Evolutionary conservation across 2,329 filamentous ascomycete genomes (phyloP).

Genomic region (Hypoxylon sp.): DNA sequence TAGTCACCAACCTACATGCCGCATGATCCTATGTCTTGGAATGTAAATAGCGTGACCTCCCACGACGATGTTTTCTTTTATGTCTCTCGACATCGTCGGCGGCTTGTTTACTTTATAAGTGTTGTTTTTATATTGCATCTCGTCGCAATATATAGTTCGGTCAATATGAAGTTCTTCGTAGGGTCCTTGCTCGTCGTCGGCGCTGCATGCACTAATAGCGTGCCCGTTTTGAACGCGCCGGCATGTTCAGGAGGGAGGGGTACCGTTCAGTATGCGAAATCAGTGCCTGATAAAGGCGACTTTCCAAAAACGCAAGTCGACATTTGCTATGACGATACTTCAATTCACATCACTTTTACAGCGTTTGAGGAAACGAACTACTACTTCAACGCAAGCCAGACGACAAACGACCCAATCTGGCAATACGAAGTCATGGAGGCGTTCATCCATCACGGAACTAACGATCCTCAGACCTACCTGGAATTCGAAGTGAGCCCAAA

Average conservation of each 20-base stretch:
- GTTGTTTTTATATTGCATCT: neutral
- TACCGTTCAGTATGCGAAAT: constrained; percentile 59
- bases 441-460: constrained; percentile 63
- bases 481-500: constrained; percentile 67
- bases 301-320: constrained; percentile 64
- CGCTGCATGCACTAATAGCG: constrained; percentile 28
- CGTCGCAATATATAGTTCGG: constrained; percentile 30
- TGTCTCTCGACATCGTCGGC: constrained; percentile 1
- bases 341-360: constrained; percentile 61
- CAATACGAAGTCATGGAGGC: constrained; percentile 67
- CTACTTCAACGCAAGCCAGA: constrained; percentile 61
- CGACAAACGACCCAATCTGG: constrained; percentile 64
- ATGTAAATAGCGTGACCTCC: constrained; percentile 25
- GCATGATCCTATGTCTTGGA: constrained; percentile 15
- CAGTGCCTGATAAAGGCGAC: constrained; percentile 58
- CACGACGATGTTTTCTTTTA: constrained; percentile 10
- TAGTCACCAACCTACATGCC: constrained; percentile 18
- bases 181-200: constrained; percentile 39
- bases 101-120: neutral
- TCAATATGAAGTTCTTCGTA: constrained; percentile 41
- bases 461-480: constrained; percentile 65
- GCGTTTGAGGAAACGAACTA: constrained; percentile 64
- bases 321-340: constrained; percentile 62
- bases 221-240: constrained; percentile 57
- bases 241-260: constrained; percentile 56